Evolutionary conservation across 768 basidiomycete species (phyloP).

Genomic region (Trametes cingulata): DNA sequence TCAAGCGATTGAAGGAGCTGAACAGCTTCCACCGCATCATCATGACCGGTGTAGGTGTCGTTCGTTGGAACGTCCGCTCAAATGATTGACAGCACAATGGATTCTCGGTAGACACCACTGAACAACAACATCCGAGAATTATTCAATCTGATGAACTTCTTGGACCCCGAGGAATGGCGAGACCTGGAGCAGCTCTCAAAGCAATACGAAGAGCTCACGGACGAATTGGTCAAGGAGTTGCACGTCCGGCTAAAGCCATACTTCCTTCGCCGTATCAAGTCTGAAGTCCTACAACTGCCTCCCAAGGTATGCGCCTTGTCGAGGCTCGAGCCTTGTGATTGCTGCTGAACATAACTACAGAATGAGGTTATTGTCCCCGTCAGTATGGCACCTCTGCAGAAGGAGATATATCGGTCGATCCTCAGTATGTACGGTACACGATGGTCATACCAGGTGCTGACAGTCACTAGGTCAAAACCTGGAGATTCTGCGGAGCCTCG

Average conservation of each 20-base stretch:
- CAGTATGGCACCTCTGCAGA: conserved; percentile 83
- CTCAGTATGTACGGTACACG: conserved; percentile 51
- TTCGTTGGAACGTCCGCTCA: not conserved
- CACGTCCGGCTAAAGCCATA: conserved; percentile 83
- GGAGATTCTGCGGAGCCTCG: conserved; percentile 62
- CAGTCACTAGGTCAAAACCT: conserved; percentile 61
- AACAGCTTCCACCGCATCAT: conserved; percentile 79
- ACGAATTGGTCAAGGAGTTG: conserved; percentile 78
- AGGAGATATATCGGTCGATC: conserved; percentile 84
- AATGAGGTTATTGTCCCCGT: conserved; percentile 92
- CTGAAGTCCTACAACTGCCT: conserved; percentile 88
- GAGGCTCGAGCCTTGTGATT: not conserved
- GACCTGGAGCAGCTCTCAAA: conserved; percentile 75
- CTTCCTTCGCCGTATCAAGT: conserved; percentile 91
- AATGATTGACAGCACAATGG: not conserved
- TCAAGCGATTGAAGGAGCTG: conserved; percentile 80
- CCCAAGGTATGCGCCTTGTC: conserved; percentile 65
- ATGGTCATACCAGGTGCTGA: conserved; percentile 14
- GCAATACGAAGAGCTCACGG: conserved; percentile 74
- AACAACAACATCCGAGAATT: conserved; percentile 98
- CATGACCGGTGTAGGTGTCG: conserved; percentile 74
- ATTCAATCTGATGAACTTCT: conserved; percentile 96
- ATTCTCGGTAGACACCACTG: conserved; percentile 67
- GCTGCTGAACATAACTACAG: conserved; percentile 37
- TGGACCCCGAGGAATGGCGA: conserved; percentile 75